Base-by-base conservation (phyloP, 192 early-diverging fungal genomes). In the Podila horticola region DNA sequence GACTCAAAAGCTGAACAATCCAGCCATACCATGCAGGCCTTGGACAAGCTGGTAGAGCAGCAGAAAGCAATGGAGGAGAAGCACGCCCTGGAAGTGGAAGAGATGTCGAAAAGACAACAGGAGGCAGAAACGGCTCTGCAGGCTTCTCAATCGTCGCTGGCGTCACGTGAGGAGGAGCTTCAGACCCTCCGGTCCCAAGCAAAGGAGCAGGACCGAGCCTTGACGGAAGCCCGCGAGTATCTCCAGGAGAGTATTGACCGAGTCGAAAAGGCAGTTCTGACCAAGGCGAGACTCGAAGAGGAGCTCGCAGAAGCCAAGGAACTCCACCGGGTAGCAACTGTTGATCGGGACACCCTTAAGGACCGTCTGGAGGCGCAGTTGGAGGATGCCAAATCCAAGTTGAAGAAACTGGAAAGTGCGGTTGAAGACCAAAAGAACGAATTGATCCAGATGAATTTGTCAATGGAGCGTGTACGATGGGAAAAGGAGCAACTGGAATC, bases 391-490 rank as follows among this genome's bases (percentile, higher is more conserved):
- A 19, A 20, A n/a, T 60, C 59, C 17, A 70, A 62, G 30, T 49
- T 26, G 12, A 11, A 19, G 29, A 20, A 19, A 12, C 20, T 70
- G 41, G 68, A 70, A 5, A 48, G 31, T 24, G 8, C 41, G n/a
- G 4, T 62, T 11, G 68, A 70, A 3, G 68, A 64, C 29, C 45
- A 73, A 33, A 69, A 66, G 34, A 51, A 55, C 3, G 71, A 30
- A 6, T 17, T 69, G 62, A 67, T 36, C 28, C 12, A 28, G 36
- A 22, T 68, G 4, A 29, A 36, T 3, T 51, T 69, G 13, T 51
- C 71, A 19, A 41, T 73, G 48, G 66, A 81, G 49, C 77, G 72
- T 52, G 77, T 73, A 3, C 67, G 55, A 24, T 71, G 61, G 62
- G 77, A 81, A 48, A 81, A 71, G 51, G 67, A 51, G 12, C 70